Percentiles rank a stretch among this genome's conserved stretches.
Evolutionary conservation across 257 asterid genomes (phyloP).

Genomic region (Gentiana dahurica): DNA sequence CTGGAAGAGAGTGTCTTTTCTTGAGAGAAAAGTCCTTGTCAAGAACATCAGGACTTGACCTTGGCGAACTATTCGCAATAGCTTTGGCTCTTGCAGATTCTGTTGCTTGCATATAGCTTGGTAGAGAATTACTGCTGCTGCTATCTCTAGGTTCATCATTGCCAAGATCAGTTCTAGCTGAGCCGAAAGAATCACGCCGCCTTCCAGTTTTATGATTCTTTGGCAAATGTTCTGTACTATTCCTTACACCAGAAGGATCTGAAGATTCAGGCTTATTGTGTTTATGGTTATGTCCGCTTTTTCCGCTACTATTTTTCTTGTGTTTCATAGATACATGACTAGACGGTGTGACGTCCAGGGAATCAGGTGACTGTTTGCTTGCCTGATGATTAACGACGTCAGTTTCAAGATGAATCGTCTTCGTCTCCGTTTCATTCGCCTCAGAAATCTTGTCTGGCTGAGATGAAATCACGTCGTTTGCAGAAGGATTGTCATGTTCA

Average conservation of each 20-base stretch:
- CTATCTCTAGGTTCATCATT: slow-evolving; percentile 86
- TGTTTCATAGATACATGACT: slow-evolving; percentile 55
- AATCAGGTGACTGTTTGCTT: slow-evolving; percentile 51
- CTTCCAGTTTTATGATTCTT: slow-evolving; percentile 51
- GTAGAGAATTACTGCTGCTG: slow-evolving; percentile 58
- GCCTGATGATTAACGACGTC: slow-evolving; percentile 23
- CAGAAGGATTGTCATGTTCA: slow-evolving; percentile 20
- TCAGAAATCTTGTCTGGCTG: slow-evolving; percentile 34
- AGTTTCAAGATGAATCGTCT: too few species aligned
- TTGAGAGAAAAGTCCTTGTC: slow-evolving; percentile 56
- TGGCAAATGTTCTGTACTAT: slow-evolving; percentile 45
- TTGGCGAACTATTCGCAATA: slow-evolving; percentile 63
- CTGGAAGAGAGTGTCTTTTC: slow-evolving; percentile 84
- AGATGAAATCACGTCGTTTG: slow-evolving; percentile 18
- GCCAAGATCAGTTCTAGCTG: slow-evolving; percentile 39
- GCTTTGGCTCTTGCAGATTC: slow-evolving; percentile 95
- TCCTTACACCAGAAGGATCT: slow-evolving; percentile 33
- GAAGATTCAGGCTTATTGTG: slow-evolving; percentile 33
- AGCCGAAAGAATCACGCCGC: slow-evolving; percentile 59
- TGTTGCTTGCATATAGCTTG: slow-evolving; percentile 98
- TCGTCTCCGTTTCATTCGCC: slow-evolving; percentile 13
- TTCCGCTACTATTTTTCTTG: slow-evolving; percentile 46
- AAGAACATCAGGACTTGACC: slow-evolving; percentile 86
- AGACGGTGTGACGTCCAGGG: slow-evolving; percentile 61
- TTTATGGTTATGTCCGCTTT: slow-evolving; percentile 38